Percentiles rank a stretch among this genome's conserved stretches.
These are phyloP conservation scores for Cunninghamia lanceolata DNA, from an alignment of 75 land plant genomes.

Conservation along the genomic window DNA sequence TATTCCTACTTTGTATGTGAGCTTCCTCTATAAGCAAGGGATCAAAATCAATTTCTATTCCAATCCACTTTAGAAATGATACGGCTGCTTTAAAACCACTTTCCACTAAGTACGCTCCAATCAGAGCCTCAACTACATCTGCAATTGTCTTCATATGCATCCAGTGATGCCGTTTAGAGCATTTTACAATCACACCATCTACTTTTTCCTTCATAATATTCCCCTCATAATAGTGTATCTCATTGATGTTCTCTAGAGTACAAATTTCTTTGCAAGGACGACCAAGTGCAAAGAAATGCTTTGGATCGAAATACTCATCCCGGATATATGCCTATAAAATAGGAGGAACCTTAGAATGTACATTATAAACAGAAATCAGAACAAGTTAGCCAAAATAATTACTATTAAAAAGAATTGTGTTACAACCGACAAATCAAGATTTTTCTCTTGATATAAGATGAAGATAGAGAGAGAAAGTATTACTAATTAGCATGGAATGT, in stretches of 20 bases:
- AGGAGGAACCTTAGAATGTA: not conserved
- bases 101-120: constrained; percentile 88
- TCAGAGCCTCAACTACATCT: constrained; percentile 91
- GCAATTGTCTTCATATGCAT: constrained; percentile 87
- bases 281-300: constrained; percentile 72
- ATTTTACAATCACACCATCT: constrained; percentile 26
- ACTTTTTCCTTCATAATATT: not conserved
- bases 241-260: constrained; percentile 21
- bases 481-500: too few relatives aligned
- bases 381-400: not conserved
- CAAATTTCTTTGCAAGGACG: constrained; percentile 53
- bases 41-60: constrained; percentile 59
- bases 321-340: constrained; percentile 68
- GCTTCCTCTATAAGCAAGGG: constrained; percentile 21
- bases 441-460: not conserved
- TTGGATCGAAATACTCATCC: constrained; percentile 68
- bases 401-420: not conserved
- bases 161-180: constrained; percentile 67
- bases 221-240: constrained; percentile 22
- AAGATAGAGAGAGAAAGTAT: not conserved
- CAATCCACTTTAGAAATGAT: constrained; percentile 85
- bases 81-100: constrained; percentile 76
- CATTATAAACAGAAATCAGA: not conserved
- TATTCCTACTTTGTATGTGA: constrained; percentile 26
- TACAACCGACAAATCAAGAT: not conserved